Evolutionary conservation across 108 stramenopile genomes (phyloP).

Genomic region (Cyclotella distinguenda): DNA sequence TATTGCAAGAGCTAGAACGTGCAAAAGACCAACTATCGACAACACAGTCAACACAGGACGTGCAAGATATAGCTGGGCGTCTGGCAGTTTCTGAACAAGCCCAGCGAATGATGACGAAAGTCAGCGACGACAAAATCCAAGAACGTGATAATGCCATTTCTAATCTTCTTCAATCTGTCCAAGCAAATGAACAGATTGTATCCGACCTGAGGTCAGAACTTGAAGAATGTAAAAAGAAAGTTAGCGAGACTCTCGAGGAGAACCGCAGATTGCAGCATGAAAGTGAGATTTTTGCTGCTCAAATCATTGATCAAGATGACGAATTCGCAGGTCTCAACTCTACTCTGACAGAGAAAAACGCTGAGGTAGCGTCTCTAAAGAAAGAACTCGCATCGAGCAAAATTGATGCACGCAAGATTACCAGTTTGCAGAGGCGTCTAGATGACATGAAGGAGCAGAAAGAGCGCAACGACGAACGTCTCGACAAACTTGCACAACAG

Average conservation of each 20-base stretch:
- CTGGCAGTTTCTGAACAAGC: conserved; percentile 38
- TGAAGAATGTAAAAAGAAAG: conserved; percentile 36
- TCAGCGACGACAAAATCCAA: conserved; percentile 35
- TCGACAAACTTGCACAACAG: conserved; percentile 33
- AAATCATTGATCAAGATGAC: conserved; percentile 85
- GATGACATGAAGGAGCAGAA: conserved; percentile 18
- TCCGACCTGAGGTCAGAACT: conserved; percentile 31
- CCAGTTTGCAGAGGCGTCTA: conserved; percentile 17
- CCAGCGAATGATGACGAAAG: conserved; percentile 22
- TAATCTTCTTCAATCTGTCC: conserved; percentile 43
- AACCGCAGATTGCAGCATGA: conserved; percentile 64
- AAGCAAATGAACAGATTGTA: conserved; percentile 36
- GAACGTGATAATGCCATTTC: conserved; percentile 45
- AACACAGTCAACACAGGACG: conserved; percentile 28
- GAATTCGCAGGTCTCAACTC: conserved; percentile 60
- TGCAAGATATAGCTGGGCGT: conserved; percentile 37
- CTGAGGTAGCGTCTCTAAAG: conserved; percentile 29
- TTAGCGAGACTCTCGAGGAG: conserved; percentile 41
- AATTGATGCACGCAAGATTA: conserved; percentile 18
- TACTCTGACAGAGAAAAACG: conserved; percentile 40
- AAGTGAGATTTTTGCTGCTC: conserved; percentile 83
- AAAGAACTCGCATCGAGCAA: conserved; percentile 28
- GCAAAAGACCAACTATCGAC: conserved; percentile 26
- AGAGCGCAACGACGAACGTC: conserved; percentile 3
- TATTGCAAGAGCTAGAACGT: conserved; percentile 29